These are phyloP conservation scores for Ustilago bromivora DNA, from an alignment of 1,284 basidiomycete species.

Conservation along the genomic window DNA sequence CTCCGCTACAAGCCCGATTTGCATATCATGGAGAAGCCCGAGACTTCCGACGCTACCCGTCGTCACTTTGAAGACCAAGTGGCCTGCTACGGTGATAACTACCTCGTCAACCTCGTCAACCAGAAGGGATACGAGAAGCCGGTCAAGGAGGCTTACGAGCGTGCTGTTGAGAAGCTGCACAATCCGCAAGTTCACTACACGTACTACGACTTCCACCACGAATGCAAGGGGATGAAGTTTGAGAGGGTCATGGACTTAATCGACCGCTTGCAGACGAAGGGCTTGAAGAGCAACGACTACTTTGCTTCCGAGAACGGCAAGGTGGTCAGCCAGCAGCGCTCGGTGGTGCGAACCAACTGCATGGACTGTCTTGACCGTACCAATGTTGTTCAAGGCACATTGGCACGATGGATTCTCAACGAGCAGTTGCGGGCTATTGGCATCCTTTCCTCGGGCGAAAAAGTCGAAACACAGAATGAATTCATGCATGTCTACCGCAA, in stretches of 20 bases:
- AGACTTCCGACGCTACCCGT: conserved; percentile 80
- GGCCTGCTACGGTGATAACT: conserved; percentile 82
- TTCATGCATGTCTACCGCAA: conserved; percentile 81
- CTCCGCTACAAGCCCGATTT: conserved; percentile 96
- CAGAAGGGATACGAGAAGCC: conserved; percentile 94
- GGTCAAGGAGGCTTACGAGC: conserved; percentile 95
- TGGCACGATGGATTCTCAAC: conserved; percentile 71
- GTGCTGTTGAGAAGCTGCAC: conserved; percentile 76
- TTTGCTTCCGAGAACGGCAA: conserved; percentile 47
- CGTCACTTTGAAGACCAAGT: conserved; percentile 83
- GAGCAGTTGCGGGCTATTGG: conserved; percentile 78
- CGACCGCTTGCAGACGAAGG: conserved; percentile 78
- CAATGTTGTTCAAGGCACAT: conserved; percentile 84
- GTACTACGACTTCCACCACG: conserved; percentile 98
- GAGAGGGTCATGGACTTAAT: conserved; percentile 88
- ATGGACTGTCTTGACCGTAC: conserved; percentile 94
- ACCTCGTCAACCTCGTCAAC: conserved; percentile 92
- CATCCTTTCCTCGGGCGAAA: conserved; percentile 55
- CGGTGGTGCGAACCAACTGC: conserved; percentile 73
- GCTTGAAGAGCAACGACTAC: conserved; percentile 73
- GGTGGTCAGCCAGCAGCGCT: conserved; percentile 65
- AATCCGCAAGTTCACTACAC: conserved; percentile 83
- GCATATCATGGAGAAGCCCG: conserved; percentile 90
- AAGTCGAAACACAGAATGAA: conserved; percentile 58
- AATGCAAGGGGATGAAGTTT: conserved; percentile 95